Percentiles rank a stretch among this genome's conserved stretches.
Conservation (phyloP, 2,329 filamentous ascomycete species). For the Botryotinia narcissicola region DNA sequence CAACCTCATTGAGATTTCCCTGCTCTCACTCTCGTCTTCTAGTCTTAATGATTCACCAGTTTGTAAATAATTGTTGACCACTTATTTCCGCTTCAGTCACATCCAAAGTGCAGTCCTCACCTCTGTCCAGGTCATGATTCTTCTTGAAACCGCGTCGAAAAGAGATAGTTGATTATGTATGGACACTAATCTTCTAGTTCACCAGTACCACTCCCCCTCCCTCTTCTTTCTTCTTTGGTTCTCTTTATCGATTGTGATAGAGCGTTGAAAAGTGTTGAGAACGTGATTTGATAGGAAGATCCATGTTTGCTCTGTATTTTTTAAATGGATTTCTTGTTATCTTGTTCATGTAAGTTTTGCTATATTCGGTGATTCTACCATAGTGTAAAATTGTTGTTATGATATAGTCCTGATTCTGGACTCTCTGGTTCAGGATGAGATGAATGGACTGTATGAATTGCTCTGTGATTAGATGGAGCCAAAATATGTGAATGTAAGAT, state of each 20-base stretch:
- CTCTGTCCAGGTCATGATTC: not conserved
- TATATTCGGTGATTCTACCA: not conserved
- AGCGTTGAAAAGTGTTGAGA: not conserved
- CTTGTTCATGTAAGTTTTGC: not conserved
- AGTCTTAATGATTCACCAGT: too few species aligned
- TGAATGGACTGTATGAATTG: not conserved
- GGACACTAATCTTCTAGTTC: not conserved
- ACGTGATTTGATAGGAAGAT: not conserved
- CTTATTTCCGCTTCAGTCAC: not conserved
- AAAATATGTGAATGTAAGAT: not conserved
- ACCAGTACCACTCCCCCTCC: not conserved
- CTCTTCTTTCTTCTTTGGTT: not conserved
- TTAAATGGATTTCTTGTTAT: not conserved
- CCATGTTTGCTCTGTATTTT: not conserved
- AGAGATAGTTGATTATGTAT: not conserved
- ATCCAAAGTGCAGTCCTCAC: not conserved
- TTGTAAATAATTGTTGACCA: not conserved
- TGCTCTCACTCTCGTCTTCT: not conserved
- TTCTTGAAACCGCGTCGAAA: not conserved
- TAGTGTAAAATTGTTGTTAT: not conserved
- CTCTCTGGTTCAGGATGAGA: not conserved
- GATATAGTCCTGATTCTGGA: not conserved
- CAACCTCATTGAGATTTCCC: not conserved
- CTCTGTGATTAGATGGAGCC: not conserved
- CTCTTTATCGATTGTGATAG: not conserved